Conservation (phyloP, 2,329 filamentous ascomycete genomes). For the Cordyceps militaris region DNA sequence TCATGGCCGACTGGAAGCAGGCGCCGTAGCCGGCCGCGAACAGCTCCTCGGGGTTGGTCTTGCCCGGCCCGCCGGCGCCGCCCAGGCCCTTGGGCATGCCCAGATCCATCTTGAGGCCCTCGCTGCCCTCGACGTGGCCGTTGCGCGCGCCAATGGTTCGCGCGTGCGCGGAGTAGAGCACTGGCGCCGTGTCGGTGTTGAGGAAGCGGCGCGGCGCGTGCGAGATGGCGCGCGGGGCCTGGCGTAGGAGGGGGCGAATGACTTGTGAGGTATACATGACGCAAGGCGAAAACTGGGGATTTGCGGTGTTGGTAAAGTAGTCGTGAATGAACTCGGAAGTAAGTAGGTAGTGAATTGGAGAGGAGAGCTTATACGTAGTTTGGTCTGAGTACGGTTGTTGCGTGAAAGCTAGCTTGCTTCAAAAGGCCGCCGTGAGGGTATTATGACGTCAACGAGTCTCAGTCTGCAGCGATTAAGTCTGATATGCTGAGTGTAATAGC, state of each 20-base stretch:
- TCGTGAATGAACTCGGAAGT: neutral
- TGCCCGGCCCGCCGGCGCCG: constrained; percentile 30
- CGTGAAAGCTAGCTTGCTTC: neutral
- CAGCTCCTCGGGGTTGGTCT: constrained; percentile 41
- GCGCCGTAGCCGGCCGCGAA: constrained; percentile 41
- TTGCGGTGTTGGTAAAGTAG: neutral
- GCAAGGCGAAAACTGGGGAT: neutral
- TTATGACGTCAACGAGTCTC: constrained; percentile 7
- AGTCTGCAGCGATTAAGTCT: too few species aligned
- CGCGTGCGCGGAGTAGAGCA: constrained; percentile 31
- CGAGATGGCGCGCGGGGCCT: neutral
- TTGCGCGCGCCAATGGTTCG: constrained; percentile 32
- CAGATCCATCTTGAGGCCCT: constrained; percentile 27
- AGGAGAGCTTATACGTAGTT: neutral
- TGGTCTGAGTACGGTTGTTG: neutral
- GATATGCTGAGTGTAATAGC: too few species aligned
- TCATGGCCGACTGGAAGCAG: constrained; percentile 41
- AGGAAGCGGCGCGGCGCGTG: constrained; percentile 21
- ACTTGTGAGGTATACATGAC: neutral
- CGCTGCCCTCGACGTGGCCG: constrained; percentile 21
- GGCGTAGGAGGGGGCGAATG: constrained; percentile 6
- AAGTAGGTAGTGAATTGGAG: neutral
- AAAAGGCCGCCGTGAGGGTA: neutral
- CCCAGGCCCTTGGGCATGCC: constrained; percentile 37
- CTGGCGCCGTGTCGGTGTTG: constrained; percentile 32